phyloP scores from a whole-genome alignment of 306 rosid genomes.

The Sindora glabra region DNA sequence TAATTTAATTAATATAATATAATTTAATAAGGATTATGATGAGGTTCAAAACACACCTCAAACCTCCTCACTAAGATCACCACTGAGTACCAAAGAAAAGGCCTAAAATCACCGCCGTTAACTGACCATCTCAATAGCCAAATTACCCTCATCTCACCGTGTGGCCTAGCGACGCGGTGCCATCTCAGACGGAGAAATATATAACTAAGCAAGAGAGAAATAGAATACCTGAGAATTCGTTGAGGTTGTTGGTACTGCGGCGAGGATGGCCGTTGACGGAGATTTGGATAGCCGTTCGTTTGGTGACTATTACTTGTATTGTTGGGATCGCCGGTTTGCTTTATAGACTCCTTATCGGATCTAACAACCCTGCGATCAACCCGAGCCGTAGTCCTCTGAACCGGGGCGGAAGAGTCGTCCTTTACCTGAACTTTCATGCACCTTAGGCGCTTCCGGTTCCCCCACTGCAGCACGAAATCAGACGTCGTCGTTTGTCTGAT shows the following conservation, averaged over 20 bases:
- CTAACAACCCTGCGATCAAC: slow-evolving; percentile 74
- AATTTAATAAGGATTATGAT: no score
- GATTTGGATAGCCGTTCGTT: slow-evolving; percentile 56
- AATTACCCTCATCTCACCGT: no score
- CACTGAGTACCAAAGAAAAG: no score
- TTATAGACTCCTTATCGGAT: slow-evolving; percentile 54
- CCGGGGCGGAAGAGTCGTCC: slow-evolving; percentile 57
- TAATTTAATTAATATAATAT: no score
- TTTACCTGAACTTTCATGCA: slow-evolving; percentile 88
- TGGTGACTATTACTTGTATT: slow-evolving; percentile 18
- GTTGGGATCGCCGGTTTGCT: slow-evolving; percentile 19
- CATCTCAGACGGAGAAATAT: no score
- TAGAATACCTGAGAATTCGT: slow-evolving; percentile 80
- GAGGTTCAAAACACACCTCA: no score
- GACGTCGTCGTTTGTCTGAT: slow-evolving; percentile 50
- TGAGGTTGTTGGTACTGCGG: slow-evolving; percentile 71
- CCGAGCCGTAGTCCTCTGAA: slow-evolving; percentile 61
- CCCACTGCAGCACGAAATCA: slow-evolving; percentile 77
- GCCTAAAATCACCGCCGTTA: no score
- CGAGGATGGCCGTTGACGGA: slow-evolving; percentile 72
- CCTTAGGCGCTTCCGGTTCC: slow-evolving; percentile 82
- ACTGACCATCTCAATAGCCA: no score
- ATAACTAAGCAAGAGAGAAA: no score
- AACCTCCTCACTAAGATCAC: no score
- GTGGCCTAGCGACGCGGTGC: no score